A percentile compares a stretch with the other conserved stretches of the same genome.
phyloP scores from a whole-genome alignment of 2,329 filamentous ascomycete species.

The Cryphonectria parasitica region DNA sequence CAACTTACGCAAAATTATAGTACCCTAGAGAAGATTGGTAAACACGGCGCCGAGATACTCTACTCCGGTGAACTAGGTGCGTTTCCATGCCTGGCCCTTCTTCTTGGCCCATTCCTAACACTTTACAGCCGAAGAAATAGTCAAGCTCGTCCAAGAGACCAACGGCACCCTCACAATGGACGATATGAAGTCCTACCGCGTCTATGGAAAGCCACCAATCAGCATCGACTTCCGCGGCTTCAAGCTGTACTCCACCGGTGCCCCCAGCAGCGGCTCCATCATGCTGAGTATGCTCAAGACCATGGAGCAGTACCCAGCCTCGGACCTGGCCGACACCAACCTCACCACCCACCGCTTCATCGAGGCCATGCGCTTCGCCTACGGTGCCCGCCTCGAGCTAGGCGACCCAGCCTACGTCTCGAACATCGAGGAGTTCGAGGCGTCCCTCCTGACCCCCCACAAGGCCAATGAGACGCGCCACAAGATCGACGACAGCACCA shows the following conservation, averaged over 20 bases:
- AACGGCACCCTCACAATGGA: constrained; percentile 87
- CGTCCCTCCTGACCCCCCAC: constrained; percentile 64
- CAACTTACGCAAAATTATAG: constrained; percentile 30
- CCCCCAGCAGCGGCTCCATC: constrained; percentile 79
- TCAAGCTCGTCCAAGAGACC: constrained; percentile 65
- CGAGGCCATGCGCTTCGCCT: constrained; percentile 89
- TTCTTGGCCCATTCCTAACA: constrained; percentile 25
- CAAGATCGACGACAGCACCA: constrained; percentile 73
- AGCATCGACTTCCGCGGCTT: constrained; percentile 71
- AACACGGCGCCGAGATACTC: constrained; percentile 57
- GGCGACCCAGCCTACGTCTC: constrained; percentile 80
- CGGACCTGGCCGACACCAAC: constrained; percentile 59
- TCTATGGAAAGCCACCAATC: constrained; percentile 63
- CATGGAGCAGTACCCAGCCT: constrained; percentile 72
- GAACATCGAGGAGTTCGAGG: constrained; percentile 66
- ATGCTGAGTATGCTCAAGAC: constrained; percentile 79
- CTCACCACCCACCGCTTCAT: constrained; percentile 80
- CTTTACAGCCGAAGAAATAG: constrained; percentile 68
- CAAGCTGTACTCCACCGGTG: constrained; percentile 69
- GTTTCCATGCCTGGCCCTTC: background rate
- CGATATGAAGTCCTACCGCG: constrained; percentile 74
- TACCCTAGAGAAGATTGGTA: constrained; percentile 77
- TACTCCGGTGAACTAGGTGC: constrained; percentile 44
- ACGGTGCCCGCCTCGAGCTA: constrained; percentile 76
- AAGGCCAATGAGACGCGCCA: constrained; percentile 63